Evolutionary conservation across 1,284 basidiomycete species (phyloP), one percentile per base, ranked within the genome.

Genomic region (Prillingera fragicola): DNA sequence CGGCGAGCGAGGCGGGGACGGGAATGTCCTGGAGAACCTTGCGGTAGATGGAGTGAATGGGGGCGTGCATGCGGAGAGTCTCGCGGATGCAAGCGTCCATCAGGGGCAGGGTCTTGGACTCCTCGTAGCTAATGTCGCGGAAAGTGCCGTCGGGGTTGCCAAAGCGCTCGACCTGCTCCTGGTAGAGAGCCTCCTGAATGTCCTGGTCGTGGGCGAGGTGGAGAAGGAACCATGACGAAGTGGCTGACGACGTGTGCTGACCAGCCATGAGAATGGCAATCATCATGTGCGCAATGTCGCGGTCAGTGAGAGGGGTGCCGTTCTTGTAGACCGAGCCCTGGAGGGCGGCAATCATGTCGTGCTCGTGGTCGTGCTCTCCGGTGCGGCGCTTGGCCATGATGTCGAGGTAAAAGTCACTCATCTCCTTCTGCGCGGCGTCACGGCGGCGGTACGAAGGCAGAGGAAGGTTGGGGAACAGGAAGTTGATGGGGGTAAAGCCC

Each of bases 201-300:
- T 89, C 82, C 1, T 80, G 80, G 44, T 83, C 77, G 54, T 80
- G 74, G n/a, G 90, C 94, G 17, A 98, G 72, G 60, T 95, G 88
- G 37, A 97, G 79, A 29, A 98, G 75, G n/a, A 84, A 72, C 95
- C 95, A 99, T 5, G 88, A 83, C 19, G 82, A 82, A 9, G 89
- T 87, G 0, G 94, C 86, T 15, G 90, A 92, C 57, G 85, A 88
- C 0, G 95, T 99, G 74, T 98, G 95, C 73, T 99, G 95, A 21
- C 95, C 95, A 29, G 94, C 94, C 90, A 94, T 92, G 53, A 94
- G 80, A 35, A 92, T 78, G 17, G 89, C 88, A 57, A 91, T 92
- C 48, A 54, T 50, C 45, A 54, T 54, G 52, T 54, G 52, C 0
- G 95, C 90, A 52, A 98, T 85, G 70, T 97, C 91, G 55, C 87